A percentile compares a stretch with the other conserved stretches of the same genome.
These are phyloP conservation scores for Aspergillus texensis DNA, from an alignment of 2,329 filamentous ascomycete genomes.

Conservation along the genomic window DNA sequence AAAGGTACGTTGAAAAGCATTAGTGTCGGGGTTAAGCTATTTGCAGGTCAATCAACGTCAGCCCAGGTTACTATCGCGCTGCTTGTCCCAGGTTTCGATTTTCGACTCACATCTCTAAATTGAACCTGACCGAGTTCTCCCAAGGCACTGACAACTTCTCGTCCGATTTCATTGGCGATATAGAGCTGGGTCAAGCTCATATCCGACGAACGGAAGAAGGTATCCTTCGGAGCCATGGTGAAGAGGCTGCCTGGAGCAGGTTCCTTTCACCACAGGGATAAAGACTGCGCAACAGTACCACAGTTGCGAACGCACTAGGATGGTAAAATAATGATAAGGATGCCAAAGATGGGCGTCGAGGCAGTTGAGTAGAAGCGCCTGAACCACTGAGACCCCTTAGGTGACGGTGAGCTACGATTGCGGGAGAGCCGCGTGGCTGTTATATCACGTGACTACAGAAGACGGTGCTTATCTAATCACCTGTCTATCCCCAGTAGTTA, in stretches of 20 bases:
- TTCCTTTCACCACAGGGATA: conserved; percentile 24
- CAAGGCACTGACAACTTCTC: conserved; percentile 94
- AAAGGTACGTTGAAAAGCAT: conserved; percentile 94
- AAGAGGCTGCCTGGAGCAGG: conserved; percentile 26
- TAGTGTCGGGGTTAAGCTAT: conserved; percentile 89
- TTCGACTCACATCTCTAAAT: conserved; percentile 82
- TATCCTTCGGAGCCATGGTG: conserved; percentile 73
- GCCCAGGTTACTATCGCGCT: conserved; percentile 3
- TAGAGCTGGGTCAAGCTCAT: conserved; percentile 99
- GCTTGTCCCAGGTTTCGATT: background rate
- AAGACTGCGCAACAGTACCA: conserved; percentile 9
- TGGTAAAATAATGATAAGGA: background rate
- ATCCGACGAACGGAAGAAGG: conserved; percentile 98
- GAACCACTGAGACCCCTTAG: conserved; percentile 2
- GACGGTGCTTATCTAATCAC: background rate
- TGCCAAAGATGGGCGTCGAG: conserved; percentile 3
- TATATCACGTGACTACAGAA: conserved; percentile 20
- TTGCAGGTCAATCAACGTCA: conserved; percentile 19
- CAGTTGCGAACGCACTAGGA: background rate
- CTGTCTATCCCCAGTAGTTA: background rate
- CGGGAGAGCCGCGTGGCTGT: conserved; percentile 21
- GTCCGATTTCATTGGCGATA: conserved; percentile 97
- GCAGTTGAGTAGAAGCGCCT: conserved; percentile 1
- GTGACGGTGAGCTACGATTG: conserved; percentile 2
- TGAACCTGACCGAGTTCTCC: conserved; percentile 96